Percentiles rank a stretch among this genome's conserved stretches.
Conservation (phyloP, 164 flowering plant genomes). For the Stephania cephalantha region DNA sequence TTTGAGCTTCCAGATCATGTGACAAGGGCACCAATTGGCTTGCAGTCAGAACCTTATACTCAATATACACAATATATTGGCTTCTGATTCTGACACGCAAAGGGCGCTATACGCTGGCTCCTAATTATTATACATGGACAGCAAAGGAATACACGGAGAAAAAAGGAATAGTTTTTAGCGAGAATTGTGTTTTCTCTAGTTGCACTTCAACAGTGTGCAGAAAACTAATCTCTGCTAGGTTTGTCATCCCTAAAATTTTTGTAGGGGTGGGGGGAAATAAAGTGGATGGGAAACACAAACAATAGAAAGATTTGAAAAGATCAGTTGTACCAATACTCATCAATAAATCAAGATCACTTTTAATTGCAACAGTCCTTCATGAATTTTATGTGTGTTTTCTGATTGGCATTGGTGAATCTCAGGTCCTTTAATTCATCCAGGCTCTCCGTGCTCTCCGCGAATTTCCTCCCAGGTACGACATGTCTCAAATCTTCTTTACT, state of each 20-base stretch:
- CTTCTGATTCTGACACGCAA: constrained; percentile 25
- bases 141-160: background rate
- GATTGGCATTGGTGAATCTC: background rate
- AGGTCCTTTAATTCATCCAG: too few relatives aligned
- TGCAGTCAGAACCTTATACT: constrained; percentile 70
- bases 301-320: background rate
- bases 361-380: background rate
- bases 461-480: too few relatives aligned
- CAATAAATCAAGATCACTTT: background rate
- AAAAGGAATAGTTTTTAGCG: background rate
- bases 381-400: background rate
- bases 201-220: background rate
- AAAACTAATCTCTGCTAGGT: background rate
- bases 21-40: constrained; percentile 76
- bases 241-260: background rate
- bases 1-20: constrained; percentile 84
- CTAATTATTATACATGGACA: too few relatives aligned
- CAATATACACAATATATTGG: constrained; percentile 75
- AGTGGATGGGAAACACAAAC: background rate
- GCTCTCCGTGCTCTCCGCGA: too few relatives aligned
- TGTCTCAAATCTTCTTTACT: too few relatives aligned
- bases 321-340: background rate
- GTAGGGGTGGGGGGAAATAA: background rate
- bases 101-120: too few relatives aligned
- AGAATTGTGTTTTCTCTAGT: background rate